Evolutionary conservation across 2,329 filamentous ascomycete species (phyloP).

Genomic region (Daldinia eschscholtzii): DNA sequence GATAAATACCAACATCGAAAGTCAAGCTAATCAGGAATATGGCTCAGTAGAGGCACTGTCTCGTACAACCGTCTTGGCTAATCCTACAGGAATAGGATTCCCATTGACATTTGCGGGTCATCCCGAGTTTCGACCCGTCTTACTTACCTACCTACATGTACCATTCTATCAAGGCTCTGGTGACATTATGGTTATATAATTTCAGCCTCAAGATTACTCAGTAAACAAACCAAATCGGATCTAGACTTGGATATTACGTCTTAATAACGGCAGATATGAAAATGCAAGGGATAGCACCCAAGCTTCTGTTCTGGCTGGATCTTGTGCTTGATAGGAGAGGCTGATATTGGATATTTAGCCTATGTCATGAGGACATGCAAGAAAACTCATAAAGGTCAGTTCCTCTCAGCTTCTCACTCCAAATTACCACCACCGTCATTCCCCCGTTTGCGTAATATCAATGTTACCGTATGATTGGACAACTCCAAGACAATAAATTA

Average conservation of each 20-base stretch:
- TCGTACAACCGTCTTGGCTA: background rate
- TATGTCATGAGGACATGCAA: background rate
- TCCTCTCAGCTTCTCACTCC: background rate
- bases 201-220: background rate
- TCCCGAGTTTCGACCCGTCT: background rate
- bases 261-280: background rate
- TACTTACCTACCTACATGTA: background rate
- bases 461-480: constrained; percentile 30
- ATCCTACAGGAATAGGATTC: background rate
- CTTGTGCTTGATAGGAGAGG: background rate
- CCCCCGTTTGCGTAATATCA: constrained; percentile 9
- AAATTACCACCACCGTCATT: background rate
- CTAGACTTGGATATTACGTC: background rate
- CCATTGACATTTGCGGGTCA: background rate
- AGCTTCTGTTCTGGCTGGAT: background rate
- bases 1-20: background rate
- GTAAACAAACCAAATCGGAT: background rate
- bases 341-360: background rate
- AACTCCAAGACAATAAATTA: constrained; percentile 6
- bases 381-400: background rate
- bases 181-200: background rate
- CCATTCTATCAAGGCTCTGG: background rate
- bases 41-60: background rate
- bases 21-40: too few species aligned
- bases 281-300: background rate